These are phyloP conservation scores for Boletus rubescentipes DNA, from an alignment of 768 basidiomycete genomes.

Conservation along the genomic window DNA sequence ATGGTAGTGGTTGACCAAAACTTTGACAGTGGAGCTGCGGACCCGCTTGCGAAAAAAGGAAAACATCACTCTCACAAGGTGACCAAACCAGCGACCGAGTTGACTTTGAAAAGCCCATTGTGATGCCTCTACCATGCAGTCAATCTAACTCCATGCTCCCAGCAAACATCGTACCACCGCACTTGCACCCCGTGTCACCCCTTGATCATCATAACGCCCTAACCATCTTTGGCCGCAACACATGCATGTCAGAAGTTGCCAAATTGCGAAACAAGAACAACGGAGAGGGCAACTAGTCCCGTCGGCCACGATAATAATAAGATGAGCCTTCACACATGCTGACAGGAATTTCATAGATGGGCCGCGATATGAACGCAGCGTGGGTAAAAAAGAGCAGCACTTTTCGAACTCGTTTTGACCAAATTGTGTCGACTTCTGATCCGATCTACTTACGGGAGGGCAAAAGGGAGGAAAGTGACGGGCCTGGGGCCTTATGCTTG, in stretches of 20 bases:
- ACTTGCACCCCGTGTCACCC: not conserved
- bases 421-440: constrained; percentile 29
- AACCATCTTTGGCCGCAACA: not conserved
- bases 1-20: constrained; percentile 6
- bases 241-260: not conserved
- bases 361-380: constrained; percentile 20
- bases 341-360: constrained; percentile 25
- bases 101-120: too few relatives aligned
- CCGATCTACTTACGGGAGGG: constrained; percentile 12
- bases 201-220: not conserved
- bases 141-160: not conserved
- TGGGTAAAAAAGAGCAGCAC: constrained; percentile 20
- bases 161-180: not conserved
- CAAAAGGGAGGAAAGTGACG: not conserved
- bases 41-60: not conserved
- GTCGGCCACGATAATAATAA: not conserved
- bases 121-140: too few relatives aligned
- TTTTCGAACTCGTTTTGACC: constrained; percentile 30
- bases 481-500: not conserved
- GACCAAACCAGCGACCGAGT: too few relatives aligned
- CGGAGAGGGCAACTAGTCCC: not conserved
- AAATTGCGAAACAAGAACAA: not conserved
- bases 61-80: too few relatives aligned
- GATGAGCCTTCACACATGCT: constrained; percentile 1
- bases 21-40: not conserved